These are phyloP conservation scores for Backusella tuberculispora DNA, from an alignment of 192 early-diverging fungal species.

Conservation along the genomic window DNA sequence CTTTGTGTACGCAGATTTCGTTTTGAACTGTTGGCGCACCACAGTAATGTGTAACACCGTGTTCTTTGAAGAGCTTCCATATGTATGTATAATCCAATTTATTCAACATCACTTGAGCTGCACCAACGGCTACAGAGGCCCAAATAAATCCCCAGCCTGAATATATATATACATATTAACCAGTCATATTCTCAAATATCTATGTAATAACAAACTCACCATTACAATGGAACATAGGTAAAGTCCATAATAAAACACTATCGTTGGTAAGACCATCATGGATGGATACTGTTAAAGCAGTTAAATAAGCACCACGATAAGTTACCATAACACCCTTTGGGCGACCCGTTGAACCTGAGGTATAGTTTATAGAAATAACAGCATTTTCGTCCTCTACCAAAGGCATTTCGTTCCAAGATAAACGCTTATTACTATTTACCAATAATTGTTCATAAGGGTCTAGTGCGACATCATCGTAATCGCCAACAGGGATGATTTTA, in stretches of 20 bases:
- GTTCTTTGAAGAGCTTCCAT: slow-evolving; percentile 50
- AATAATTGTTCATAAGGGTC: slow-evolving; percentile 59
- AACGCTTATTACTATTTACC: slow-evolving; percentile 3
- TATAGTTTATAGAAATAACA: slow-evolving; percentile 58
- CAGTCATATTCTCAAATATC: slow-evolving; percentile 2
- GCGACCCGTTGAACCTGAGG: slow-evolving; percentile 60
- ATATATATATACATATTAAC: slow-evolving; percentile 15
- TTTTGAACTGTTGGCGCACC: slow-evolving; percentile 66
- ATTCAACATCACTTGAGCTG: slow-evolving; percentile 53
- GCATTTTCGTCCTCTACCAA: slow-evolving; percentile 52
- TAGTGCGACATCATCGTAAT: slow-evolving; percentile 29
- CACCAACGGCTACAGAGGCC: slow-evolving; percentile 25
- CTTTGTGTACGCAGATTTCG: slow-evolving; percentile 52
- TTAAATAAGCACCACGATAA: slow-evolving; percentile 59
- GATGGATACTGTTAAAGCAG: slow-evolving; percentile 47
- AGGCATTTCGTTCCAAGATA: slow-evolving; percentile 48
- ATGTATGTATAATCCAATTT: slow-evolving; percentile 61
- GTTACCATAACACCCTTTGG: slow-evolving; percentile 60
- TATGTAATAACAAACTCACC: slow-evolving; percentile 24
- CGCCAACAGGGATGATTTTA: slow-evolving; percentile 13
- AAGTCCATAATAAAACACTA: slow-evolving; percentile 54
- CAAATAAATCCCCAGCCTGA: slow-evolving; percentile 42
- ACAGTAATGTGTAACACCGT: slow-evolving; percentile 59
- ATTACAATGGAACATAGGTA: slow-evolving; percentile 66
- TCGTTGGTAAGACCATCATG: slow-evolving; percentile 49